phyloP scores from a whole-genome alignment of 176 grass and related monocot genomes.

The Neostapfia colusana region DNA sequence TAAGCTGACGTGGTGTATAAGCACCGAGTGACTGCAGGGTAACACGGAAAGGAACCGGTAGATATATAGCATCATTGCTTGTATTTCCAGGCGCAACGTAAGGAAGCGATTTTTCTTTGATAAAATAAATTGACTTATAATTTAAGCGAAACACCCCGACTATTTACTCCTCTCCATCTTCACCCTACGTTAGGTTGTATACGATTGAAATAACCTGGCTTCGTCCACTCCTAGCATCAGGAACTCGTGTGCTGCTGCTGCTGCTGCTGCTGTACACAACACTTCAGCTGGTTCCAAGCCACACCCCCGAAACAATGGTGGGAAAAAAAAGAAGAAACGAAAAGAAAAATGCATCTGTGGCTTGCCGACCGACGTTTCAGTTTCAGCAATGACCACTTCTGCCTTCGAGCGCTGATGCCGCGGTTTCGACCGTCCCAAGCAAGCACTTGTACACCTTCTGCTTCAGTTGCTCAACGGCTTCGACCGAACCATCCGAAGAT shows the following conservation, averaged over 20 bases:
- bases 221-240: slow-evolving; percentile 8
- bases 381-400: slow-evolving; percentile 40
- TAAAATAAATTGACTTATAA: slow-evolving; percentile 33
- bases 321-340: neutral
- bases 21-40: too few species aligned
- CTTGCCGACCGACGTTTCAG: neutral
- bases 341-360: neutral
- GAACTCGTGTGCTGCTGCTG: neutral
- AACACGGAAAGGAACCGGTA: too few species aligned
- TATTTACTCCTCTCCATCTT: slow-evolving; percentile 47
- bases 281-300: neutral
- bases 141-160: slow-evolving; percentile 4
- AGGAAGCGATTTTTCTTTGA: neutral
- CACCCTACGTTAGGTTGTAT: slow-evolving; percentile 18
- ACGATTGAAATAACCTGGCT: slow-evolving; percentile 27
- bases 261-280: neutral
- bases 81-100: slow-evolving; percentile 2
- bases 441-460: slow-evolving; percentile 88
- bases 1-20: too few species aligned
- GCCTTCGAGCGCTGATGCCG: slow-evolving; percentile 79
- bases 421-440: slow-evolving; percentile 84
- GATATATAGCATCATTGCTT: neutral
- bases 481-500: slow-evolving; percentile 45
- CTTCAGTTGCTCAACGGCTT: slow-evolving; percentile 77
- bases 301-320: neutral